Conservation (phyloP, 768 basidiomycete genomes). For the Glaciozyma martinii region DNA sequence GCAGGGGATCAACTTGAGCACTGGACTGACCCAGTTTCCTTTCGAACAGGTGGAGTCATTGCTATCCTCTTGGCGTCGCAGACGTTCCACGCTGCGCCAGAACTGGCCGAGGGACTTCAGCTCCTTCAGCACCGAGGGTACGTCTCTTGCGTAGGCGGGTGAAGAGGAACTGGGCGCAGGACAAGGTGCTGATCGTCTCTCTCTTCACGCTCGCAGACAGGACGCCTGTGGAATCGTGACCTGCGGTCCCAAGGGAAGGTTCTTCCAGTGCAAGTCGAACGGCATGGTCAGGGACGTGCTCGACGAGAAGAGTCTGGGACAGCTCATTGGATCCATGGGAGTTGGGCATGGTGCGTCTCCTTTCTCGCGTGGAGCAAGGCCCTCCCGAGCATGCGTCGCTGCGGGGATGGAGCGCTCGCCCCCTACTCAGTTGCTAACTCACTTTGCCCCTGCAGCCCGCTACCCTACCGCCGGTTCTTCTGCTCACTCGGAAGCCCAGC, state of each 20-base stretch:
- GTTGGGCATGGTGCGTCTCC: constrained; percentile 77
- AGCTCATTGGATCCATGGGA: constrained; percentile 87
- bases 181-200: neutral
- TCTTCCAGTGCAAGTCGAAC: constrained; percentile 97
- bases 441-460: constrained; percentile 52
- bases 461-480: constrained; percentile 98
- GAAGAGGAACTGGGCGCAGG: neutral
- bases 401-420: neutral
- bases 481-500: constrained; percentile 93
- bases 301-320: constrained; percentile 64
- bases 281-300: constrained; percentile 95
- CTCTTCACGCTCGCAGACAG: constrained; percentile 43
- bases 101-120: constrained; percentile 67
- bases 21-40: neutral
- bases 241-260: constrained; percentile 84
- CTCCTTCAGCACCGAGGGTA: constrained; percentile 84
- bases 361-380: neutral
- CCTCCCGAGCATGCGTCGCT: neutral
- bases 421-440: too few relatives aligned
- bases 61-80: constrained; percentile 33
- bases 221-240: constrained; percentile 98
- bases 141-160: neutral
- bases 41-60: constrained; percentile 33
- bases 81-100: constrained; percentile 26
- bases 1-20: neutral